phyloP scores from a whole-genome alignment of 2,329 filamentous ascomycete genomes.

The Alternaria longipes region DNA sequence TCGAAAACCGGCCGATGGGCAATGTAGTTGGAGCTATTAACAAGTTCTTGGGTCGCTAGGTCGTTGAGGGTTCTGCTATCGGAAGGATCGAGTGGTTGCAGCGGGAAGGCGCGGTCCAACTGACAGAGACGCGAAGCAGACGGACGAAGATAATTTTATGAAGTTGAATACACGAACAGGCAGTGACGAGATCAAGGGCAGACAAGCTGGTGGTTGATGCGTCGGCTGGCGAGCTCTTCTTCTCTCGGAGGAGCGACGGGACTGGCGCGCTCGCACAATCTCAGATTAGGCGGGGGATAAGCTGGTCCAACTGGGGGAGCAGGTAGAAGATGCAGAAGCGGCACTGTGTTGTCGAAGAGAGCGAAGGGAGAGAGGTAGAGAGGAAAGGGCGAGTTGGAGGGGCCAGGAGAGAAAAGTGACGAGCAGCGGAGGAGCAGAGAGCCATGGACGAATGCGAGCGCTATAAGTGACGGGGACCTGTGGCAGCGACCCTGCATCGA shows the following conservation, averaged over 20 bases:
- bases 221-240: constrained; percentile 41
- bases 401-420: constrained; percentile 45
- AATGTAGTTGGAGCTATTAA: constrained; percentile 51
- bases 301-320: constrained; percentile 43
- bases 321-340: constrained; percentile 51
- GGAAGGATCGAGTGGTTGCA: constrained; percentile 29
- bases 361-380: constrained; percentile 47
- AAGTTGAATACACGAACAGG: constrained; percentile 37
- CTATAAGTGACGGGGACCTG: constrained; percentile 31
- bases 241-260: constrained; percentile 46
- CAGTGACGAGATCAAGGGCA: constrained; percentile 37
- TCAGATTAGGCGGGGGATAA: constrained; percentile 42
- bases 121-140: constrained; percentile 4
- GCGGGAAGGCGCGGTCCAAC: constrained; percentile 26
- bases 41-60: constrained; percentile 36
- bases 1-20: constrained; percentile 50
- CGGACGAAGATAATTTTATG: constrained; percentile 26
- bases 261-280: constrained; percentile 47
- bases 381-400: constrained; percentile 59
- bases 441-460: constrained; percentile 24
- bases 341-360: constrained; percentile 39
- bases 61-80: constrained; percentile 15
- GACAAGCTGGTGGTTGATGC: constrained; percentile 25
- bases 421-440: constrained; percentile 66
- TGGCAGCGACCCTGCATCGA: constrained; percentile 23